Evolutionary conservation across 2,329 filamentous ascomycete species (phyloP), one percentile per base, ranked within the genome.

Genomic region (Dactylonectria estremocensis): DNA sequence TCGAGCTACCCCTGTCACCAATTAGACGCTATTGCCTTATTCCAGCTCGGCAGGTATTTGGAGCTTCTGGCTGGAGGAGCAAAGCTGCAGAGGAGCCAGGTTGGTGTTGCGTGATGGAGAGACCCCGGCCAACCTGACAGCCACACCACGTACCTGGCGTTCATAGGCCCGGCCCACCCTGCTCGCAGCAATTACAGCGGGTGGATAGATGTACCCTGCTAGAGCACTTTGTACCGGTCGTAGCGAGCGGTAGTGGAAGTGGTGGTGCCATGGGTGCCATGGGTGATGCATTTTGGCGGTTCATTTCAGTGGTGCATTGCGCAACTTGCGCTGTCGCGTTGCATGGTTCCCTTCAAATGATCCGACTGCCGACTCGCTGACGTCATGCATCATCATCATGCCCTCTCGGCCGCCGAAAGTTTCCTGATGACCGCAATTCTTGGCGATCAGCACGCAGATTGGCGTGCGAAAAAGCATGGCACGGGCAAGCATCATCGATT

Each of bases 351-450:
- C n/a, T 16, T 45, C 6, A 37, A 48, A 24, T n/a, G 20, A 53
- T n/a, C 16, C n/a, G 52, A 20, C 11, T 9, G n/a, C 16, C n/a
- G 50, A 20, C 11, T 9, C 8, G 28, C 45, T 76, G 74, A 76
- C 74, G 74, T 76, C 74, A 76, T 73, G 64, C 66, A 76, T 68
- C 67, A 69, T 74, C 74, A 72, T 54, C 54, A 60, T 31, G 60
- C 58, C 70, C 40, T 55, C 68, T 55, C 52, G 66, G 61, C 69
- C 62, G 69, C 62, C 58, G 49, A 66, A 56, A 63, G 65, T 61
- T 70, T 67, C 61, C 63, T 53, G 59, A 72, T 73, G 60, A 61
- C 61, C 54, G 40, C 63, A 69, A 71, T 66, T 67, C 53, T 63
- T 28, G 24, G 28, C 55, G 61, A 73, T 67, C 69, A 61, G 55